These are phyloP conservation scores for Podospora didyma DNA, from an alignment of 495 filamentous ascomycete species.

Conservation along the genomic window DNA sequence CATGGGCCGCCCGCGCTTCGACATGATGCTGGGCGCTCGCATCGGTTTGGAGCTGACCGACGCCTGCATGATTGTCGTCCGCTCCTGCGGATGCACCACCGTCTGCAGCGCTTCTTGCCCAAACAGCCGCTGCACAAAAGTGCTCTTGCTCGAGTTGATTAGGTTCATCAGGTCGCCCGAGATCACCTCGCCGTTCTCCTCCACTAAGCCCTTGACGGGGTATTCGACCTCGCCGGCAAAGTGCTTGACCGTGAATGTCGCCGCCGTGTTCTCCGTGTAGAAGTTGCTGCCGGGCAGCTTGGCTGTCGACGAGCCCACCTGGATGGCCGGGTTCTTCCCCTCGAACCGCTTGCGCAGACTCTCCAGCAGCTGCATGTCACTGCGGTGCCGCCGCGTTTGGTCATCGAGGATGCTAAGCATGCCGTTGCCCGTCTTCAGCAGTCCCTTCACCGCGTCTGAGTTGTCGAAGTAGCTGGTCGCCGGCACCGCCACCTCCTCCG, in stretches of 20 bases:
- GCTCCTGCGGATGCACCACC: slow-evolving; percentile 85
- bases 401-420: slow-evolving; percentile 92
- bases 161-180: slow-evolving; percentile 95
- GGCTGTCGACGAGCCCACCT: slow-evolving; percentile 62
- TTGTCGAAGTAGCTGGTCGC: slow-evolving; percentile 98
- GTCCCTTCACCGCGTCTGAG: slow-evolving; percentile 82
- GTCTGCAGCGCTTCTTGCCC: slow-evolving; percentile 90
- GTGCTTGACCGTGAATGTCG: slow-evolving; percentile 86
- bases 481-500: slow-evolving; percentile 83
- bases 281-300: slow-evolving; percentile 77
- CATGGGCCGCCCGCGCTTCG: slow-evolving; percentile 48
- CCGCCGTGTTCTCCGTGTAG: slow-evolving; percentile 67
- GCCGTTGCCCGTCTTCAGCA: slow-evolving; percentile 89
- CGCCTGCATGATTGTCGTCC: slow-evolving; percentile 88
- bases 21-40: slow-evolving; percentile 88
- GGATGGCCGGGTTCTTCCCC: slow-evolving; percentile 85
- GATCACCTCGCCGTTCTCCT: slow-evolving; percentile 94
- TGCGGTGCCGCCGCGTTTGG: slow-evolving; percentile 82
- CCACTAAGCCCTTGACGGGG: slow-evolving; percentile 73
- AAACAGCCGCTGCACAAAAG: slow-evolving; percentile 86
- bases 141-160: slow-evolving; percentile 78
- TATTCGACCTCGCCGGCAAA: slow-evolving; percentile 98
- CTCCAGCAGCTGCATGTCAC: slow-evolving; percentile 84
- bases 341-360: slow-evolving; percentile 89
- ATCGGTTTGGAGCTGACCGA: slow-evolving; percentile 92